Evolutionary conservation across 306 rosid genomes (phyloP), one percentile per base, ranked within the genome.

Genomic region (Corylus avellana): DNA sequence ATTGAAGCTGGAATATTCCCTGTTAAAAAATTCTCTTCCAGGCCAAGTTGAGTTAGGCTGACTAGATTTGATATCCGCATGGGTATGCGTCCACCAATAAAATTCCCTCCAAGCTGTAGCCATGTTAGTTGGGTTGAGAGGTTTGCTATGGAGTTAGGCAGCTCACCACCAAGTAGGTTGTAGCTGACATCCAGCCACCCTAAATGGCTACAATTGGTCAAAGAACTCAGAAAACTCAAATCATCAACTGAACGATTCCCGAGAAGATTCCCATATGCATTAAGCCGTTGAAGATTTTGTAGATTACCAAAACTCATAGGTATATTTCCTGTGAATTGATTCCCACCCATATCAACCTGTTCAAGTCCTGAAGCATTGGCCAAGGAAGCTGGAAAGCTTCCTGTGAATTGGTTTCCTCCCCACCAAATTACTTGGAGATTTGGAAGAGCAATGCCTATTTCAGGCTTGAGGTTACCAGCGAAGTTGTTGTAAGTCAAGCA

Each of bases 301-400:
- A 68, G 32, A 37, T 42, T 18, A 17, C 73, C 51, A 37, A 39
- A 44, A 42, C 51, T 42, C 3, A 18, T 9, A 42, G 73, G 73
- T 37, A 68, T 10, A 12, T 16, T 1, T 42, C 73, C 73, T 3
- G 17, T 68, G 27, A 68, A 68, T 17, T 18, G 1, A n/a, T 68
- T 42, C 6, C 8, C 46, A 32, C 2, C 35, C 3, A 32, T 32
- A 32, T 32, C 35, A 32, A 32, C 35, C 0, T 32, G 3, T 32
- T 32, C 3, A 32, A 32, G 35, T 32, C 35, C 35, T 32, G 35
- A 32, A 32, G 35, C 35, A 32, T 32, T 32, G 16, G 50, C 16
- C 72, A 68, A 68, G 18, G 72, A 35, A 39, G 50, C 16, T 68
- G 29, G 72, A 44, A 68, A 39, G 48, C 11, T 68, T 44, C 72